Conservation (phyloP, 176 grass and related monocot species). For the Triticum urartu region DNA sequence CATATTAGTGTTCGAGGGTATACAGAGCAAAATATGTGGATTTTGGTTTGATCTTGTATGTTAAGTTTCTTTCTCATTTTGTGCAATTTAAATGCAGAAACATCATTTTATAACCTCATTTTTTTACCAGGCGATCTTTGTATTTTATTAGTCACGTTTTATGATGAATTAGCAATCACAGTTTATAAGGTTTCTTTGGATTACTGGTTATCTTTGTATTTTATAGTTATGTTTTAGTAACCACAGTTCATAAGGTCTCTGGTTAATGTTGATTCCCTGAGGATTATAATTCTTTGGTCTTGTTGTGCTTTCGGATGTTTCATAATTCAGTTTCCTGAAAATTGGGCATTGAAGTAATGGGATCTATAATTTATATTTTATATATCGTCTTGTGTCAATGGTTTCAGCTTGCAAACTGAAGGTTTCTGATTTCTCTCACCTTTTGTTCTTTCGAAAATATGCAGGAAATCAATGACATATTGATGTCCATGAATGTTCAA, state of each 20-base stretch:
- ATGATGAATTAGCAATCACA: neutral
- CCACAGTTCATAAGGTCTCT: no score
- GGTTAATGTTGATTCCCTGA: neutral
- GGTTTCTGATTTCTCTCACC: conserved; percentile 4
- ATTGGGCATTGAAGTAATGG: neutral
- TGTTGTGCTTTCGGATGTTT: neutral
- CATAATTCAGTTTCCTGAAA: neutral
- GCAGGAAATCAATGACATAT: conserved; percentile 74
- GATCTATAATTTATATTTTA: neutral
- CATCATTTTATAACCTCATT: neutral
- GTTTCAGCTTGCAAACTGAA: neutral
- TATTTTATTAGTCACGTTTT: neutral
- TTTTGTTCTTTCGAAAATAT: conserved; percentile 28
- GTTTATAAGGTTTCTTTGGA: neutral
- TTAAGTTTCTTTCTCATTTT: neutral
- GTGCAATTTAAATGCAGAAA: neutral
- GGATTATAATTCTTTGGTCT: neutral
- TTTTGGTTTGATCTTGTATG: neutral
- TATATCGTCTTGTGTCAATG: neutral
- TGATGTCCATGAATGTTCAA: conserved; percentile 64
- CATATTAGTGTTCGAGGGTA: neutral
- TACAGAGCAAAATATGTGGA: neutral
- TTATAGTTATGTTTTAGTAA: neutral
- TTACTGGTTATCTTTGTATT: neutral
- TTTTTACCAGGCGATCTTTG: neutral